These are phyloP conservation scores for Ascocoryne sarcoides DNA, from an alignment of 2,329 filamentous ascomycete genomes.

Conservation along the genomic window DNA sequence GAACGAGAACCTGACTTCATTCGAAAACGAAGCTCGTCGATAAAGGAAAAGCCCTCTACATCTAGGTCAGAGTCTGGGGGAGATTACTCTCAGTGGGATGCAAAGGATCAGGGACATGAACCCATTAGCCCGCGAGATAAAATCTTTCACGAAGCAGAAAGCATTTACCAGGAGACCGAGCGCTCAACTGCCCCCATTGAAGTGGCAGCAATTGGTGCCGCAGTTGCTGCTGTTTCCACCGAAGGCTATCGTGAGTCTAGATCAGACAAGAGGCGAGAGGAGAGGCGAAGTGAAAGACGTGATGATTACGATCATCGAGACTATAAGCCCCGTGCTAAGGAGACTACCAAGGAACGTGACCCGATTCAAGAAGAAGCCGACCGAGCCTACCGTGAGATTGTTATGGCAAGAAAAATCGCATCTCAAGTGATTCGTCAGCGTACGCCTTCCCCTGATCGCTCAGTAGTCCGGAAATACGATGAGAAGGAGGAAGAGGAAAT, in stretches of 20 bases:
- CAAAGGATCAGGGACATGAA: conserved; percentile 10
- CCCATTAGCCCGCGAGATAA: conserved; percentile 12
- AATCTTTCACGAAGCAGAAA: conserved; percentile 34
- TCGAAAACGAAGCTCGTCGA: conserved; percentile 20
- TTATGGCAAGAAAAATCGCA: conserved; percentile 44
- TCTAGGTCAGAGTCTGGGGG: conserved; percentile 11
- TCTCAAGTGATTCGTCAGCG: conserved; percentile 45
- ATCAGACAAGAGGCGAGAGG: conserved; percentile 30
- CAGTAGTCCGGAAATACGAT: conserved; percentile 46
- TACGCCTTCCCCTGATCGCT: conserved; percentile 41
- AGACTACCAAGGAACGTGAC: conserved; percentile 10
- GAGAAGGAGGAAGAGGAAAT: conserved; percentile 28
- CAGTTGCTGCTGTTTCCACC: conserved; percentile 35
- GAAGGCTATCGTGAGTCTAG: conserved; percentile 26
- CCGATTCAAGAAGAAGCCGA: conserved; percentile 49
- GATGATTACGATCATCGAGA: conserved; percentile 19
- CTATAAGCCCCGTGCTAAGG: conserved; percentile 11
- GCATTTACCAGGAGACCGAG: conserved; percentile 37
- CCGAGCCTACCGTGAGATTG: conserved; percentile 46
- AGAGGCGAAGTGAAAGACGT: conserved; percentile 29
- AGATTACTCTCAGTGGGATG: conserved; percentile 9
- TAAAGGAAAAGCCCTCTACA: conserved; percentile 14
- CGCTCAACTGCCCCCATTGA: conserved; percentile 41
- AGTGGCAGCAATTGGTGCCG: conserved; percentile 38
- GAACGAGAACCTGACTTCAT: conserved; percentile 41